Evolutionary conservation across 306 rosid species (phyloP), one percentile per base, ranked within the genome.

Genomic region (Vigna radiata): DNA sequence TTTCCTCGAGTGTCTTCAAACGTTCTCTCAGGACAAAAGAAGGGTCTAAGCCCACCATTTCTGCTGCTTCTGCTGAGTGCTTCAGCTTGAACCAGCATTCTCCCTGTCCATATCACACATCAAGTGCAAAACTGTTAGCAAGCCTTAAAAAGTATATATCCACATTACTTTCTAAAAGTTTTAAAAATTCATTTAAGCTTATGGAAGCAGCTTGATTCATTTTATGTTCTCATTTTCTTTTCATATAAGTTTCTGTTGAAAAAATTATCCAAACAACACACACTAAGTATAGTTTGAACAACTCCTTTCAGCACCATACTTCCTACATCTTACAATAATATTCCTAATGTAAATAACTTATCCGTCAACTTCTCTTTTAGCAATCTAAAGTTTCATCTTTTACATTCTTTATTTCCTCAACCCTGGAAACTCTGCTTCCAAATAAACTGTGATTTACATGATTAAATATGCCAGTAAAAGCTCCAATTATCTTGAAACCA

Each of bases 31-130:
- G 85, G 44, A 91, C 53, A 36, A 61, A 46, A 14, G 55, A 72
- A 63, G 89, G 79, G 80, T 88, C 72, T 61, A 83, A 43, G 59
- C 83, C 81, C 12, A 81, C 7, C 46, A 70, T 43, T 75, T 66
- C 79, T 7, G 86, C 76, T 7, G 86, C 78, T 18, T 72, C 8
- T 33, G 82, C 80, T 33, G 89, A 83, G 36, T 64, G 85, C 50
- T 77, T 81, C 67, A 80, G 68, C 83, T 83, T 79, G 78, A 90
- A 91, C 96, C 95, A 93, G 88, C 96, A 89, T 80, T 93, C 98
- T 60, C 82, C 86, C 97, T 93, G 90, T 70, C 82, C 82, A 79
- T 64, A 62, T 62, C 65, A 79, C 14, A n/a, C 2, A 44, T 12
- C 50, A 18, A 60, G 37, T 49, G 41, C 25, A 61, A 23, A 47